Conservation (phyloP, 176 grass and related monocot genomes). For the Carex littledalei region DNA sequence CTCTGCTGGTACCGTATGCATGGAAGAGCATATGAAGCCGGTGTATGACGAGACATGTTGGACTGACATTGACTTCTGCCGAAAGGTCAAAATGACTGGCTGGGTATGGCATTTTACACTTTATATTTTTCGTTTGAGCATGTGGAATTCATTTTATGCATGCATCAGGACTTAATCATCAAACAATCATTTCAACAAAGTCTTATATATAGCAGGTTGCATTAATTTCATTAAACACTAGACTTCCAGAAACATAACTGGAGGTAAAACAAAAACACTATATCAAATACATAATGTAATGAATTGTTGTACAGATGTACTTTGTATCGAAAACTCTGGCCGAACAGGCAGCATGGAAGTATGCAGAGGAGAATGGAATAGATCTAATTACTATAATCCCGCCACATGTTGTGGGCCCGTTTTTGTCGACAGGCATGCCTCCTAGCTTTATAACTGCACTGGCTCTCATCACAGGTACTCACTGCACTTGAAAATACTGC, state of each 20-base stretch:
- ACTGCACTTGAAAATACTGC: neutral
- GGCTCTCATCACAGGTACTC: slow-evolving; percentile 52
- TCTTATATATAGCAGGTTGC: neutral
- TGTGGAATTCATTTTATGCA: too few relatives aligned
- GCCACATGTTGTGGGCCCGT: slow-evolving; percentile 11
- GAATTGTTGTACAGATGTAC: neutral
- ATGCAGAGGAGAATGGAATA: too few relatives aligned
- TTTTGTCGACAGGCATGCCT: slow-evolving; percentile 67
- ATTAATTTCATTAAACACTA: neutral
- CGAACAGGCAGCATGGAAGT: too few relatives aligned
- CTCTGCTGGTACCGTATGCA: slow-evolving; percentile 60
- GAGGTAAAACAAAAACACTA: neutral
- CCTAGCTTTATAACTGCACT: slow-evolving; percentile 77
- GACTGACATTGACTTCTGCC: slow-evolving; percentile 81
- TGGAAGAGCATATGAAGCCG: slow-evolving; percentile 38
- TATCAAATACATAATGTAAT: neutral
- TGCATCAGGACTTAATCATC: neutral
- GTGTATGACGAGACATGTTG: slow-evolving; percentile 68
- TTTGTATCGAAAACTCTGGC: too few relatives aligned
- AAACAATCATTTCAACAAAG: neutral
- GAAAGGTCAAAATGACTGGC: slow-evolving; percentile 83
- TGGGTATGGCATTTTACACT: slow-evolving; percentile 38
- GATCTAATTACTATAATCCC: too few relatives aligned
- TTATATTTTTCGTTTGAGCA: neutral
- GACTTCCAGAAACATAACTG: neutral